phyloP scores from a whole-genome alignment of 1,284 basidiomycete species.

The Grifola frondosa region DNA sequence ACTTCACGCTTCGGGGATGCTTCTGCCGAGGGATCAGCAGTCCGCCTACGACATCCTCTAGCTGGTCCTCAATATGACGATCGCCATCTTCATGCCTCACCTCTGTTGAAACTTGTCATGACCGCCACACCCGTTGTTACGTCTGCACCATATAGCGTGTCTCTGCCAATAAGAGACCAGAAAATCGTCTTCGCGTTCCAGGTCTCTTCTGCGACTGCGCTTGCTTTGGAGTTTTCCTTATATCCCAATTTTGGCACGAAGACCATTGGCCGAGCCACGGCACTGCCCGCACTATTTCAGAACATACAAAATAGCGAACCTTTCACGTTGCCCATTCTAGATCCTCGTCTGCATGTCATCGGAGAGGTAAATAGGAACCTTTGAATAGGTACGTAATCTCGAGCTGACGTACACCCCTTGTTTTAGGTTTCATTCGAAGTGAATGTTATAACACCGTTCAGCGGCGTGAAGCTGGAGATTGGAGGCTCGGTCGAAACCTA shows the following conservation, averaged over 20 bases:
- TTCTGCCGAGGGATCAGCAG: slow-evolving; percentile 38
- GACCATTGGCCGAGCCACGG: slow-evolving; percentile 92
- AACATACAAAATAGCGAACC: slow-evolving; percentile 53
- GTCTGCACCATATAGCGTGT: slow-evolving; percentile 85
- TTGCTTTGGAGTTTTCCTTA: slow-evolving; percentile 91
- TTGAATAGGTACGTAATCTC: slow-evolving; percentile 13
- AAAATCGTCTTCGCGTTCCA: slow-evolving; percentile 91
- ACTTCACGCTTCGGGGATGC: slow-evolving; percentile 33
- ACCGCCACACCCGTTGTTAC: slow-evolving; percentile 78
- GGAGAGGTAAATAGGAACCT: slow-evolving; percentile 67
- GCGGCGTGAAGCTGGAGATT: slow-evolving; percentile 92
- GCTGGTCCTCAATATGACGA: slow-evolving; percentile 61
- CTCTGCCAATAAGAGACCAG: slow-evolving; percentile 81
- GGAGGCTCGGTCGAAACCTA: slow-evolving; percentile 95
- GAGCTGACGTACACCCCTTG: not conserved
- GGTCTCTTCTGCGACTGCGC: slow-evolving; percentile 67
- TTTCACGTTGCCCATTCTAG: slow-evolving; percentile 84
- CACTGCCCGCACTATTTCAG: slow-evolving; percentile 76
- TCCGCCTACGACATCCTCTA: slow-evolving; percentile 68
- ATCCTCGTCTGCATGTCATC: slow-evolving; percentile 90
- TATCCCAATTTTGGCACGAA: slow-evolving; percentile 99
- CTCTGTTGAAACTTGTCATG: slow-evolving; percentile 94
- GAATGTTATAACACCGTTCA: slow-evolving; percentile 88
- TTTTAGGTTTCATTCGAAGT: slow-evolving; percentile 86
- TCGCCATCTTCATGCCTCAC: slow-evolving; percentile 65